These are phyloP conservation scores for Sutorius eximius DNA, from an alignment of 1,284 basidiomycete species.

Conservation along the genomic window DNA sequence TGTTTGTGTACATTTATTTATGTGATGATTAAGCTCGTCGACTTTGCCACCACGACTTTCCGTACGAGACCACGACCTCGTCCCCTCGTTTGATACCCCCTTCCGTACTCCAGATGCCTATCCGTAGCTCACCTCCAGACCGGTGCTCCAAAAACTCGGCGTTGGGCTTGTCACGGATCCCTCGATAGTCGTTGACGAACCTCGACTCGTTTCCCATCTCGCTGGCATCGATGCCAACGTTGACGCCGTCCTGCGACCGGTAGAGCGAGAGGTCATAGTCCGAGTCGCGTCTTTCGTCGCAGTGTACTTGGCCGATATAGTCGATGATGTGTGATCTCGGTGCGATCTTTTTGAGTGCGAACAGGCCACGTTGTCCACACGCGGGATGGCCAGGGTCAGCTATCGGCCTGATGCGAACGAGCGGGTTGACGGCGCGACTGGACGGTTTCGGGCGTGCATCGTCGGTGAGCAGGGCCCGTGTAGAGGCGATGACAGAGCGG, in stretches of 20 bases:
- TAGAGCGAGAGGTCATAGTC: constrained; percentile 87
- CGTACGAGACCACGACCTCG: constrained; percentile 88
- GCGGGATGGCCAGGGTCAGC: constrained; percentile 65
- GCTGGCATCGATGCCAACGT: constrained; percentile 73
- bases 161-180: constrained; percentile 67
- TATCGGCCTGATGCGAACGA: constrained; percentile 47
- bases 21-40: constrained; percentile 19
- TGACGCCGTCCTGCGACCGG: constrained; percentile 53
- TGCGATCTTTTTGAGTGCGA: constrained; percentile 70
- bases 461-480: constrained; percentile 36
- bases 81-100: constrained; percentile 74
- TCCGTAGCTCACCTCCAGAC: constrained; percentile 67
- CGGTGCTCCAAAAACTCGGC: constrained; percentile 69
- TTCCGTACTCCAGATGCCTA: constrained; percentile 70
- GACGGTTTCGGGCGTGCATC: constrained; percentile 16
- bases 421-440: constrained; percentile 24
- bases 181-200: constrained; percentile 88
- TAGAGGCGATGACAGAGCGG: constrained; percentile 45
- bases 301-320: constrained; percentile 85
- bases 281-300: constrained; percentile 64
- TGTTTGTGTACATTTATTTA: constrained; percentile 26
- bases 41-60: constrained; percentile 86
- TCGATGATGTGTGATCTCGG: constrained; percentile 70
- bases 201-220: constrained; percentile 80
- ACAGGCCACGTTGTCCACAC: constrained; percentile 80